Conservation (phyloP, 208 protist genomes). For the Trichomonas tenax region DNA sequence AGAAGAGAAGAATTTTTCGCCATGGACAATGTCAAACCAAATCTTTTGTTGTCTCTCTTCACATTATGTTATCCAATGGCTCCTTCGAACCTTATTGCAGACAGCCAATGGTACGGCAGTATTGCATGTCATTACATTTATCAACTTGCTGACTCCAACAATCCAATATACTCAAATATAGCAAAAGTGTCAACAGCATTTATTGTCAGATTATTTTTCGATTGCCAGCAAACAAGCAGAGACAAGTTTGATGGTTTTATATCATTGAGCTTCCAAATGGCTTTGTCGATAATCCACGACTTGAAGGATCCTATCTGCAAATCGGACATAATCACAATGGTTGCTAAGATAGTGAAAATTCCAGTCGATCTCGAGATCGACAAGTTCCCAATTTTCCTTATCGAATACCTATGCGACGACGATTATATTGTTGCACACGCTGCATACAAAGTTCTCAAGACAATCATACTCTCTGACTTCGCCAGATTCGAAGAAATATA, state of each 20-base stretch:
- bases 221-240: neutral
- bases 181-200: neutral
- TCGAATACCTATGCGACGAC: neutral
- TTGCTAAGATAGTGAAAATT: neutral
- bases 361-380: neutral
- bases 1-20: neutral
- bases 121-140: neutral
- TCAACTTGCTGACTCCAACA: neutral
- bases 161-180: neutral
- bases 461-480: neutral
- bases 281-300: neutral
- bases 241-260: neutral
- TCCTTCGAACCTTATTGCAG: neutral
- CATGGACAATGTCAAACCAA: neutral
- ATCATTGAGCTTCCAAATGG: neutral
- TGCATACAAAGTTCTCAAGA: neutral
- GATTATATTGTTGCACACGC: neutral
- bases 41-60: neutral
- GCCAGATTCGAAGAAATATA: neutral
- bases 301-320: neutral
- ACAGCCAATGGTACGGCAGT: neutral
- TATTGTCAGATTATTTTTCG: neutral
- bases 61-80: neutral
- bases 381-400: neutral
- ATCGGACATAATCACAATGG: neutral